phyloP scores from a whole-genome alignment of 2,329 filamentous ascomycete species.

The Fusarium tanahbumbuense region DNA sequence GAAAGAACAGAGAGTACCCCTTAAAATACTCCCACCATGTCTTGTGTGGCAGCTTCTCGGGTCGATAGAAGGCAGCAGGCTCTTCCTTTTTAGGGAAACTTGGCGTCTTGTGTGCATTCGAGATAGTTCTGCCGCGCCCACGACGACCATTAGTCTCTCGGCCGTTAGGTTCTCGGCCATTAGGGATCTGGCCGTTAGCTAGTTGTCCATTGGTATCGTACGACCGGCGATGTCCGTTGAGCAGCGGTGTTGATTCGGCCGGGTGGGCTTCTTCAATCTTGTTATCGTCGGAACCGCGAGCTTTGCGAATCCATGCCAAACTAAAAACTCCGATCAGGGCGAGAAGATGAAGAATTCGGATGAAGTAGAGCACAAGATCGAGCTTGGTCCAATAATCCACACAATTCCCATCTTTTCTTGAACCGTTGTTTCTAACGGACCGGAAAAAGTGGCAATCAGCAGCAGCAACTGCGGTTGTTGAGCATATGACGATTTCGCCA shows the following conservation, averaged over 20 bases:
- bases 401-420: constrained; percentile 47
- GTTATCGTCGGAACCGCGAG: constrained; percentile 52
- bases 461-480: constrained; percentile 75
- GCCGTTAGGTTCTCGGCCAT: constrained; percentile 33
- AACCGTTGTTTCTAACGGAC: constrained; percentile 46
- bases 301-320: constrained; percentile 57
- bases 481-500: constrained; percentile 79
- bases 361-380: constrained; percentile 73
- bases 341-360: constrained; percentile 75
- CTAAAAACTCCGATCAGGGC: constrained; percentile 64
- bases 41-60: constrained; percentile 84
- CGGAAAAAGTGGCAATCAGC: constrained; percentile 72
- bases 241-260: constrained; percentile 72
- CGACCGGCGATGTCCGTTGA: constrained; percentile 58
- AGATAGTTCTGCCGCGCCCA: constrained; percentile 52
- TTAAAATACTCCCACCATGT: constrained; percentile 97
- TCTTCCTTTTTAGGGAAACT: constrained; percentile 63
- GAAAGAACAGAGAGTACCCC: constrained; percentile 93
- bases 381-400: constrained; percentile 58
- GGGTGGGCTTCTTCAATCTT: constrained; percentile 55
- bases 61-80: constrained; percentile 86
- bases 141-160: constrained; percentile 47
- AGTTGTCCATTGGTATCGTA: constrained; percentile 51
- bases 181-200: constrained; percentile 39
- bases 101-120: constrained; percentile 53